These are phyloP conservation scores for Collybiopsis confluens DNA, from an alignment of 768 basidiomycete species.

Conservation along the genomic window DNA sequence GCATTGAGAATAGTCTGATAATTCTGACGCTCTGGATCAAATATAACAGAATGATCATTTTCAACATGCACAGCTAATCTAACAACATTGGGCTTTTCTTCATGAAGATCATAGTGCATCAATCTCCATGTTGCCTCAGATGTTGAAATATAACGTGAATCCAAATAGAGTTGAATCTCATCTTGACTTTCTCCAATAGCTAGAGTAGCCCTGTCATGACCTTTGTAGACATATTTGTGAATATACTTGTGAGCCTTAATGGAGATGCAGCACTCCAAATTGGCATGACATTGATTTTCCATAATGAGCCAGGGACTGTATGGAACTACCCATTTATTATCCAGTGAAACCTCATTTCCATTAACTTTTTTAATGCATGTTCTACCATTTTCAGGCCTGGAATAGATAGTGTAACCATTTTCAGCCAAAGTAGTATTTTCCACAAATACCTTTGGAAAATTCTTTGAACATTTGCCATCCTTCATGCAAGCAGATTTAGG, in stretches of 20 bases:
- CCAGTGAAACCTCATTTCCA: slow-evolving; percentile 11
- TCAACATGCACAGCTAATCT: slow-evolving; percentile 28
- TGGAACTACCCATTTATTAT: slow-evolving; percentile 41
- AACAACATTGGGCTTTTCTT: slow-evolving; percentile 27
- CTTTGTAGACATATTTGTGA: slow-evolving; percentile 46
- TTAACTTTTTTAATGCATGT: slow-evolving; percentile 17
- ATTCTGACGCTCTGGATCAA: neutral
- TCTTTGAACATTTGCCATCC: slow-evolving; percentile 25
- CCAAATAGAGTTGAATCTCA: slow-evolving; percentile 31
- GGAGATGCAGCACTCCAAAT: slow-evolving; percentile 37
- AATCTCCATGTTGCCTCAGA: slow-evolving; percentile 26
- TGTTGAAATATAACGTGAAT: slow-evolving; percentile 33
- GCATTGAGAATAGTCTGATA: neutral
- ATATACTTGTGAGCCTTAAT: slow-evolving; percentile 40
- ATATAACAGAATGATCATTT: slow-evolving; percentile 3
- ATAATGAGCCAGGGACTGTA: slow-evolving; percentile 31
- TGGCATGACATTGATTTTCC: slow-evolving; percentile 44
- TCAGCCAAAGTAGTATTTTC: slow-evolving; percentile 15
- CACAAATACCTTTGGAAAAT: slow-evolving; percentile 26
- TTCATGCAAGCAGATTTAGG: slow-evolving; percentile 30
- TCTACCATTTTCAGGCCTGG: slow-evolving; percentile 26
- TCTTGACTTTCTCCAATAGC: slow-evolving; percentile 21
- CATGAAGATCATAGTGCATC: slow-evolving; percentile 26
- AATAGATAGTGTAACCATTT: slow-evolving; percentile 21
- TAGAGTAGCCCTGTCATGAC: slow-evolving; percentile 34